Evolutionary conservation across 306 rosid species (phyloP).

Genomic region (Glycyrrhiza uralensis): DNA sequence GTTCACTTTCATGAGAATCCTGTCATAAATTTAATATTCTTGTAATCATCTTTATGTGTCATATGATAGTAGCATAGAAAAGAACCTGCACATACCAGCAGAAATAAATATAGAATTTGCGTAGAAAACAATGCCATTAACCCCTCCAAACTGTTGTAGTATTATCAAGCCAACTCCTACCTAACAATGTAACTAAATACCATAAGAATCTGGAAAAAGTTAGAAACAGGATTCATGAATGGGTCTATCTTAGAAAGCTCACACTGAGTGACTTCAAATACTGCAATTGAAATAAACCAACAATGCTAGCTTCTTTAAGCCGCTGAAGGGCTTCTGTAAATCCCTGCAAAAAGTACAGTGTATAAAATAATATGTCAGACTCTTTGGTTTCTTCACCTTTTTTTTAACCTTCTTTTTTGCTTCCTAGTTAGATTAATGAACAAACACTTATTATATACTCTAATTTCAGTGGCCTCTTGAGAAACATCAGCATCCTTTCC

Average conservation of each 20-base stretch:
- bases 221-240: not conserved
- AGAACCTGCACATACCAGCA: slow-evolving; percentile 52
- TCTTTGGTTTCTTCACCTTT: not conserved
- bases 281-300: slow-evolving; percentile 62
- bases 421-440: not conserved
- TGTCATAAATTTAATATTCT: slow-evolving; percentile 19
- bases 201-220: slow-evolving; percentile 12
- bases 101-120: slow-evolving; percentile 74
- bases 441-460: slow-evolving; percentile 37
- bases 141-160: slow-evolving; percentile 86
- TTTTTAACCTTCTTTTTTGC: not conserved
- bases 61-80: not conserved
- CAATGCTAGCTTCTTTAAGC: slow-evolving; percentile 50
- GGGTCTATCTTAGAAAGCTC: slow-evolving; percentile 29
- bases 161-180: slow-evolving; percentile 85
- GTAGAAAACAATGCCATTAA: slow-evolving; percentile 69
- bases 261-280: slow-evolving; percentile 72
- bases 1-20: slow-evolving; percentile 22
- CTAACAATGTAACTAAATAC: slow-evolving; percentile 37
- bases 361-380: not conserved
- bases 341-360: slow-evolving; percentile 40
- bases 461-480: slow-evolving; percentile 67
- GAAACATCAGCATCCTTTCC: slow-evolving; percentile 56
- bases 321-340: slow-evolving; percentile 57
- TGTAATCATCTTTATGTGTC: not conserved